Base-by-base conservation (phyloP, 129 eudicot species). In the Artemisia tridentata region DNA sequence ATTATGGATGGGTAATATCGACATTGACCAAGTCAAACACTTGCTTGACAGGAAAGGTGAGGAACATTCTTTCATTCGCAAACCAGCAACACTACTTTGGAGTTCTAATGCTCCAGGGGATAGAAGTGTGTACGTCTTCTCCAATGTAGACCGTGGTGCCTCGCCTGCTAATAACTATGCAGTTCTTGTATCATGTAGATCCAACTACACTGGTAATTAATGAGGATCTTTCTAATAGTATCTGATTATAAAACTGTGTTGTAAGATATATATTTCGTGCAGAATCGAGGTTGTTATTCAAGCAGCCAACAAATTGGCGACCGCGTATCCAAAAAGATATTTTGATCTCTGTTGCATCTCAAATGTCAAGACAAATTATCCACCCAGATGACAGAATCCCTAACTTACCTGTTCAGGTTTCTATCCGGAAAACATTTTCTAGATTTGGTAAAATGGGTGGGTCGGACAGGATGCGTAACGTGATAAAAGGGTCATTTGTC, bases 1-100 rank as follows among this genome's bases (percentile, higher is more conserved):
- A 51, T 17, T 3, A 49, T 51, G 23, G 29, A 67, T 29, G 69
- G 68, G n/a, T 77, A 67, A 18, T 34, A 20, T 80, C 27, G 55
- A 54, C 58, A 55, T 66, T 65, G 50, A 66, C 55, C n/a, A 15
- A 66, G 80, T 63, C 20, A 76, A 76, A 58, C 21, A 16, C 48
- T 63, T 70, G 15, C 60, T 67, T 86, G 68, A 78, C 93, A 92
- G 98, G 96, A 88, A 87, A 87, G 98, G 87, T 48, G 98, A 92
- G 78, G 98, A 92, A 72, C 98, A 92, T 65, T 92, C 98, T 2
- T 92, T 92, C 50, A 88, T 92, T 72, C 89, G 88, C 56, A 92
- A 88, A 71, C 98, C 95, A 55, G 84, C 80, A 64, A 81, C 85
- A 53, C 72, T 88, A 13, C 17, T 77, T 53, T 82, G 80, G 87